Conservation (phyloP, 2,329 filamentous ascomycete species). For the Stachybotrys chlorohalonatus region DNA sequence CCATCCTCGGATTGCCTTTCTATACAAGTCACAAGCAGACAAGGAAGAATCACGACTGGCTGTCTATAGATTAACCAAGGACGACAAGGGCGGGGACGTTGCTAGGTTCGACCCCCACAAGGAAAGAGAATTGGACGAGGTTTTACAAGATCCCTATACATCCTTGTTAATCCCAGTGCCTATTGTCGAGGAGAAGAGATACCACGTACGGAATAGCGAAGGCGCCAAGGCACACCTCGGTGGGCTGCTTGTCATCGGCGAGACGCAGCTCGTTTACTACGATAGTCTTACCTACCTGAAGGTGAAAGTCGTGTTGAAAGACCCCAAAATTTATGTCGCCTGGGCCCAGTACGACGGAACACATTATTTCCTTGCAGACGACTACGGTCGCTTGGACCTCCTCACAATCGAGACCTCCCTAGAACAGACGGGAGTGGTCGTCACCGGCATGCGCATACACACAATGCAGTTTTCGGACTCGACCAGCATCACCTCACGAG, state of each 20-base stretch:
- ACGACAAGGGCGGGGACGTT: conserved; percentile 46
- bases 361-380: conserved; percentile 81
- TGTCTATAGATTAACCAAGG: conserved; percentile 48
- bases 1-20: conserved; percentile 47
- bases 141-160: conserved; percentile 45
- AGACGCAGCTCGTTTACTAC: conserved; percentile 77
- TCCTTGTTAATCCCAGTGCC: conserved; percentile 55
- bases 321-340: conserved; percentile 80
- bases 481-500: conserved; percentile 52
- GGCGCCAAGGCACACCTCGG: conserved; percentile 50
- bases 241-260: conserved; percentile 66
- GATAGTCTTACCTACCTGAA: conserved; percentile 65
- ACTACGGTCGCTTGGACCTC: conserved; percentile 81
- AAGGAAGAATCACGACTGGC: conserved; percentile 45
- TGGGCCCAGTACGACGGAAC: conserved; percentile 81
- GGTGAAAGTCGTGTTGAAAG: conserved; percentile 55
- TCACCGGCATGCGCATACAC: conserved; percentile 64
- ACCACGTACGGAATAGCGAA: conserved; percentile 47
- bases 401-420: conserved; percentile 66
- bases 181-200: conserved; percentile 48
- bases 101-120: conserved; percentile 46
- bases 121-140: conserved; percentile 45
- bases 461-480: conserved; percentile 19
- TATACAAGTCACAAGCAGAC: conserved; percentile 46
- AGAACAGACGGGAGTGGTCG: conserved; percentile 53